phyloP scores from a whole-genome alignment of 257 asterid species.

The Knoxia roxburghii region DNA sequence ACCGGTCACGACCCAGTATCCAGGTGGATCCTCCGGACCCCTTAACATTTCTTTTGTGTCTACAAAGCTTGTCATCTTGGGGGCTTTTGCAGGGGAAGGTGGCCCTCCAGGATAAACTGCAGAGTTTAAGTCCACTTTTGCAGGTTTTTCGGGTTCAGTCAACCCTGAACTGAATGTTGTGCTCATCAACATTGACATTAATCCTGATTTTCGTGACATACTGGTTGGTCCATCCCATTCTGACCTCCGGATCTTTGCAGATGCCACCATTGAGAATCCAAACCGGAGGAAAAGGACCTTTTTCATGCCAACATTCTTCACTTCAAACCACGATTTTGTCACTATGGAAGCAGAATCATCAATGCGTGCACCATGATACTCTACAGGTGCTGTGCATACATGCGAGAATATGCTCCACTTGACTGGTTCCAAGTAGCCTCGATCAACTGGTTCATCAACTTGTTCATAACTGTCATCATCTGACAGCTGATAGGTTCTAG shows the following conservation, averaged over 20 bases:
- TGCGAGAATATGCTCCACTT: conserved; percentile 98
- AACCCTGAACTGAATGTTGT: conserved; percentile 57
- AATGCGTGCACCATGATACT: conserved; percentile 55
- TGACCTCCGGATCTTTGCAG: conserved; percentile 65
- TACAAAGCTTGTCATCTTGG: conserved; percentile 77
- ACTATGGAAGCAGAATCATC: conserved; percentile 81
- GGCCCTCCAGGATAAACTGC: conserved; percentile 91
- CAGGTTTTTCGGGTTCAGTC: conserved; percentile 46
- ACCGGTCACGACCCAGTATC: conserved; percentile 93
- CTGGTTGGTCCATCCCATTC: conserved; percentile 87
- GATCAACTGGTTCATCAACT: conserved; percentile 48
- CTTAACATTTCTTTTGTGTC: conserved; percentile 81
- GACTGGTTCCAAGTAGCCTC: conserved; percentile 77
- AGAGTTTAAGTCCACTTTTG: conserved; percentile 68
- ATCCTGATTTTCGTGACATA: conserved; percentile 62
- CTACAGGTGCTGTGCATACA: conserved; percentile 87
- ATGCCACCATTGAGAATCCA: conserved; percentile 79
- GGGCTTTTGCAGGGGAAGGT: conserved; percentile 69
- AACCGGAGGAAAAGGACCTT: conserved; percentile 85
- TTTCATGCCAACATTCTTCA: conserved; percentile 67
- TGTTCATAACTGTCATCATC: conserved; percentile 58
- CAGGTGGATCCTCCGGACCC: conserved; percentile 86
- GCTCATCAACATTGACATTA: conserved; percentile 71
- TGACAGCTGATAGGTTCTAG: conserved; percentile 53
- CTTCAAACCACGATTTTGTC: conserved; percentile 89